Evolutionary conservation across 148 eudicot species (phyloP), one percentile per base, ranked within the genome.

Genomic region (Fagopyrum tataricum): DNA sequence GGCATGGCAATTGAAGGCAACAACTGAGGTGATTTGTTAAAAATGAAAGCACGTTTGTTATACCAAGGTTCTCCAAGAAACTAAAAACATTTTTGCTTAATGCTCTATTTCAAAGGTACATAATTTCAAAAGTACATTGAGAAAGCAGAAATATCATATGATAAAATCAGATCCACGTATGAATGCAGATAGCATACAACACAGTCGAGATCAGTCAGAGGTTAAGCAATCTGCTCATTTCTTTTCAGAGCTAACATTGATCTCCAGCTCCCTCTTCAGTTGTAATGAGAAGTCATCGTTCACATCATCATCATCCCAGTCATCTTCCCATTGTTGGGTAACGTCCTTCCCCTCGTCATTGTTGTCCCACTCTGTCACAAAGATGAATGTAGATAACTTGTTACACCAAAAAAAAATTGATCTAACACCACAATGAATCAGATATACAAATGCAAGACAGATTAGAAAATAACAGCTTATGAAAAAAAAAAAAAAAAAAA

Each of bases 291-390:
- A 91, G 78, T 91, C 97, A 69, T 89, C 97, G 49, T 81, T 87
- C 69, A 89, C 97, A 73, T 89, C 94, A 41, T 91, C 97, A 72
- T 91, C 94, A 79, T 91, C 94, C 97, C 97, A 91, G 67, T 91
- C 94, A 67, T 86, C 97, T 72, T 91, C 97, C 97, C 97, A 90
- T 75, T 92, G 93, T 69, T 92, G 96, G 7, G 81, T 82, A 62
- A 84, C 85, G 76, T 87, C 97, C 83, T 87, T 90, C 26, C 89
- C 93, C 73, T 90, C 91, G 73, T 87, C 92, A 74, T 82, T 87
- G 70, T 80, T 82, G 59, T 88, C 93, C 89, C 91, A 90, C 77
- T 92, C 97, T 90, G 82, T 66, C 68, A 14, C 8, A 37, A 62
- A 62, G 6, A 62, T 31, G 43, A 62, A 37, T 37, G 5, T 4